Evolutionary conservation across 345 rosid genomes (phyloP), one percentile per base, ranked within the genome.

Genomic region (Draba incana): DNA sequence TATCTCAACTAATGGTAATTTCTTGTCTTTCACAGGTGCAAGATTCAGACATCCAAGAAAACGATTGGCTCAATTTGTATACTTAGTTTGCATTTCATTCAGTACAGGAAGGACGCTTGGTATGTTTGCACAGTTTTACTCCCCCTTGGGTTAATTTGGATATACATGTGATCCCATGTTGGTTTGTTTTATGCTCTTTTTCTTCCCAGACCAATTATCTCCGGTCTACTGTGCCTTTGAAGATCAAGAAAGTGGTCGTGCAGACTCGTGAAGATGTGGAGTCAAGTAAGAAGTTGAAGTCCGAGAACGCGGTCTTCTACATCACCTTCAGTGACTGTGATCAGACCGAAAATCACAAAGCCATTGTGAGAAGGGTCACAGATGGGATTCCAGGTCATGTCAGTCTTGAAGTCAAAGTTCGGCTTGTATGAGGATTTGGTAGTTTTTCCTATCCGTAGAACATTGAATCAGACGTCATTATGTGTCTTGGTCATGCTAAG

Each of bases 201-300:
- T 2, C 2, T 2, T 35, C 38, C 1, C 2, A 35, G 38, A 35
- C 38, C 10, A 35, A 2, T 20, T 20, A 20, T 9, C 9, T 35
- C 10, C 2, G 8, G 38, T 35, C 38, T 35, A 8, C 9, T 35
- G 38, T 35, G 38, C 63, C 48, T 41, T 2, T 58, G 48, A 9
- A 58, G 47, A 58, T 58, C 3, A 58, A 24, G 4, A 58, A 42
- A 6, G 64, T 58, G 4, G 30, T 58, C n/a, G 37, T 58, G 4
- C 37, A 25, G 0, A 58, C 64, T 27, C 12, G 12, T 42, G 24
- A 59, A 59, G 50, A n/a, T 8, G 2, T 42, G 4, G 2, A 42
- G 24, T 59, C 37, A 7, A 59, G 43, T 33, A 16, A 58, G 4
- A 39, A 39, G 20, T 3, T 58, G 2, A 44, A 9, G 25, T 24